Evolutionary conservation across 352 stramenopile genomes (phyloP).

Genomic region (Thraustochytrium striatum): DNA sequence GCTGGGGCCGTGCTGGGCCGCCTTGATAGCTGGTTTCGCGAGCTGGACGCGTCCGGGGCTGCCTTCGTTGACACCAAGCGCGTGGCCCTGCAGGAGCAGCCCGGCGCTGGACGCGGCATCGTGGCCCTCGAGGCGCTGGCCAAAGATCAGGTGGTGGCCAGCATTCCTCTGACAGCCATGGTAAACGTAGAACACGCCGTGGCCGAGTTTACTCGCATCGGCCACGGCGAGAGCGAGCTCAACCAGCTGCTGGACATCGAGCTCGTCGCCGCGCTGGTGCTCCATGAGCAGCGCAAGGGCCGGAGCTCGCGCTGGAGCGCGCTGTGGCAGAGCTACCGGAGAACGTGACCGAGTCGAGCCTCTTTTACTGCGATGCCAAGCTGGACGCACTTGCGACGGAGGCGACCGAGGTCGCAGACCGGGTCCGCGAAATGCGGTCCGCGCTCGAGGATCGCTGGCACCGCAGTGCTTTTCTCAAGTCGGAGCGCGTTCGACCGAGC

Average conservation of each 20-base stretch:
- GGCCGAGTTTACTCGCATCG: neutral
- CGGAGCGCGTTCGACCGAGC: neutral
- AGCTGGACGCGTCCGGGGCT: neutral
- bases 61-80: neutral
- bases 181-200: conserved; percentile 31
- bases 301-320: neutral
- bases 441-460: neutral
- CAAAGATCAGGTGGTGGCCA: neutral
- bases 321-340: conserved; percentile 11
- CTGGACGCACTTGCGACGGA: neutral
- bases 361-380: conserved; percentile 18
- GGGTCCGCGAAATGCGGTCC: neutral
- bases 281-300: neutral
- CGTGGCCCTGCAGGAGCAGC: neutral
- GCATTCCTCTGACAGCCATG: neutral
- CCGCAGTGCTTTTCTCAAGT: neutral
- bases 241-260: conserved; percentile 13
- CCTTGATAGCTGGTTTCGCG: neutral
- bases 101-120: neutral
- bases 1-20: neutral
- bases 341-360: neutral
- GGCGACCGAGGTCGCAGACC: neutral
- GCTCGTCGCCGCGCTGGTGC: conserved; percentile 5
- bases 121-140: neutral
- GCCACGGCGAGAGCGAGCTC: neutral